A percentile compares a stretch with the other conserved stretches of the same genome.
Conservation (phyloP, 2,329 filamentous ascomycete species). For the Alternaria triticimaculans region DNA sequence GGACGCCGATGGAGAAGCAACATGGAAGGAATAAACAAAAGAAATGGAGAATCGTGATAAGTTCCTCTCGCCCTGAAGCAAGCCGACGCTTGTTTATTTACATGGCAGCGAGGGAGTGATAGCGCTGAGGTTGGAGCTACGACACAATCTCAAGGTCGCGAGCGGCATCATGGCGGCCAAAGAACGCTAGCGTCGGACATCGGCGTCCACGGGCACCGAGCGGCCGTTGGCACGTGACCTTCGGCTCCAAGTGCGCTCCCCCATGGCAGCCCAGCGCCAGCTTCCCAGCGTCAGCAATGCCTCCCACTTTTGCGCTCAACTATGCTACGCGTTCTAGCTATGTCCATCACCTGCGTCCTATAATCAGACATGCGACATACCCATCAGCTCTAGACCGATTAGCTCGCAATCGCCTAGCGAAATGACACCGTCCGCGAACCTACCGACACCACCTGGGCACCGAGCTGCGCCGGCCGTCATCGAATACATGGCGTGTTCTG, state of each 20-base stretch:
- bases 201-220: neutral
- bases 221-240: neutral
- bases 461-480: neutral
- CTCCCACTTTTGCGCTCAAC: neutral
- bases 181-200: neutral
- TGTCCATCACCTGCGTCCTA: neutral
- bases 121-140: neutral
- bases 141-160: neutral
- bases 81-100: neutral
- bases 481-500: no score
- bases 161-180: neutral
- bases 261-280: neutral
- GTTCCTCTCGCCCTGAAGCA: neutral
- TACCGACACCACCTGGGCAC: neutral
- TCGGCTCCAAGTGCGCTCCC: neutral
- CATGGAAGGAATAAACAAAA: rapidly evolving
- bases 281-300: neutral
- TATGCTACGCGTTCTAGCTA: neutral
- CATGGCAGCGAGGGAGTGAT: neutral
- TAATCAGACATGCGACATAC: neutral
- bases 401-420: neutral
- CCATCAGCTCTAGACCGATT: neutral
- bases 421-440: neutral
- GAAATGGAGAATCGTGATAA: neutral
- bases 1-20: neutral